phyloP scores from a whole-genome alignment of 306 rosid genomes.

The Hippophae gyantsensis region DNA sequence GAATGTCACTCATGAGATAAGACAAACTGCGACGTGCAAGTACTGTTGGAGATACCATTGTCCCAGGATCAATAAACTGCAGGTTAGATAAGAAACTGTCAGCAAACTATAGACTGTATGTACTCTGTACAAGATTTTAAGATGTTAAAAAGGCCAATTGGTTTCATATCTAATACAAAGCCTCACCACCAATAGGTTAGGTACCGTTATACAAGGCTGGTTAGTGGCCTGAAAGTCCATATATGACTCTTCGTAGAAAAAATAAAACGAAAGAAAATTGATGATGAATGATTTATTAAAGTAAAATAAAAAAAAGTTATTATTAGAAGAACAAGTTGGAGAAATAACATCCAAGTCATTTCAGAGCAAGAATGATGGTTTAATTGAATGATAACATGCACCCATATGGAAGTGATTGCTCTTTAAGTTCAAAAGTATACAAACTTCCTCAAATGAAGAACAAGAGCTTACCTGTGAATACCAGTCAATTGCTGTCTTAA shows the following conservation, averaged over 20 bases:
- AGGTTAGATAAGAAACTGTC: conserved; percentile 9
- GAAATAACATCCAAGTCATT: no score
- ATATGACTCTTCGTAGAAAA: no score
- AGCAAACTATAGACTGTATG: neutral
- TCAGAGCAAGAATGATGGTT: no score
- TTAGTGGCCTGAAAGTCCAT: no score
- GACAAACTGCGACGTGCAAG: conserved; percentile 59
- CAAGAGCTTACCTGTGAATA: conserved; percentile 51
- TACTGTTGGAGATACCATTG: conserved; percentile 70
- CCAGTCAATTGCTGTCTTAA: conserved; percentile 48
- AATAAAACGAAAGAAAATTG: no score
- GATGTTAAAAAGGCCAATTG: neutral
- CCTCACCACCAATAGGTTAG: neutral
- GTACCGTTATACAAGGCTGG: no score
- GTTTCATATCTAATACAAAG: conserved; percentile 2
- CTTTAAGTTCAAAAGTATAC: neutral
- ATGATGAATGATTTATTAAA: no score
- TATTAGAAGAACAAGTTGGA: no score
- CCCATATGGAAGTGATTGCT: neutral
- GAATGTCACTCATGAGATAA: conserved; percentile 60
- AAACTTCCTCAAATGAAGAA: conserved; percentile 6
- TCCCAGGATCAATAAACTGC: conserved; percentile 67
- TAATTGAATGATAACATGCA: neutral
- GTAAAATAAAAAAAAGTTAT: no score
- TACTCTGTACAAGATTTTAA: neutral